Evolutionary conservation across 495 filamentous ascomycete genomes (phyloP), one percentile per base, ranked within the genome.

Genomic region (Aspergillus campestris): DNA sequence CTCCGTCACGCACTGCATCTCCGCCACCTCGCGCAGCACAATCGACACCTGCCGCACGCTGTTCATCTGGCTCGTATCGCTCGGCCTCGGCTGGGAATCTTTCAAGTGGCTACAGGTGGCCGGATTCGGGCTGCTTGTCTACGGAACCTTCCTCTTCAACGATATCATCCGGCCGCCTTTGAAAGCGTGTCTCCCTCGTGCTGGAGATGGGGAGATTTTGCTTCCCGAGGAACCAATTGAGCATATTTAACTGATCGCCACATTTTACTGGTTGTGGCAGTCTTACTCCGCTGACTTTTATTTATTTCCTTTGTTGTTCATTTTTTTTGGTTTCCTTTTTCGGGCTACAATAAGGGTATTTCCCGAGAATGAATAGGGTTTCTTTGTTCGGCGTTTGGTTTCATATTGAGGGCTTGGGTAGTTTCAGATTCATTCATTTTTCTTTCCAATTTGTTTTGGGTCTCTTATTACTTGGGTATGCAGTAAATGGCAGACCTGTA

Each of bases 61-160:
- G 3, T 97, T 97, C 74, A 97, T 98, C 69, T 98, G 92, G 92
- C 75, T 98, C 27, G 87, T 95, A 12, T 94, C 87, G 3, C 76
- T 98, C 8, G 89, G 84, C 6, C 77, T 98, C 0, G 89, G 92
- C 42, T 98, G 92, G 92, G 92, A 98, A 66, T 81, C 78, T 8
- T 98, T 98, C 79, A 98, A 97, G 69, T 95, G 89, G 85, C 76
- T 98, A 8, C 92, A 98, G 65, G 87, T 98, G 3, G 61, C 77
- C 2, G 92, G 92, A 2, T 98, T 98, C 58, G 83, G 58, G 0
- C 64, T 96, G 44, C 78, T 98, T 15, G 92, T 98, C 28, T 98
- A 95, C 56, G 94, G 92, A 53, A 98, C 92, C 0, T 96, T 95
- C 64, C 57, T 98, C 44, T 98, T 96, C 74, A 97, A 98, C 67